These are phyloP conservation scores for Cutaneotrichosporon sp. DNA, from an alignment of 1,284 basidiomycete species.

Conservation along the genomic window DNA sequence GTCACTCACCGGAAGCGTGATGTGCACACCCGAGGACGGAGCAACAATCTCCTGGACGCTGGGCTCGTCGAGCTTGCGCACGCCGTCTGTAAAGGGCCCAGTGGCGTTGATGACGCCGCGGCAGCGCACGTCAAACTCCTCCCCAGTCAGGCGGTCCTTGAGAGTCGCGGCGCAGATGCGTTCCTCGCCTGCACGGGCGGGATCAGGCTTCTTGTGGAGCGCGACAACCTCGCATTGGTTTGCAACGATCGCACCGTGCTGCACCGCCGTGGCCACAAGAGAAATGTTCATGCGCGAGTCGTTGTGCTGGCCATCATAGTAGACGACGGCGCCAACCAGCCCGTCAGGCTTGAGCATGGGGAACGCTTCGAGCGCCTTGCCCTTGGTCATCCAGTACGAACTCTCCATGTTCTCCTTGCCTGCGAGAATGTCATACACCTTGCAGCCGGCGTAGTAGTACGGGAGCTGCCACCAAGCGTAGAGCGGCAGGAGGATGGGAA, in stretches of 20 bases:
- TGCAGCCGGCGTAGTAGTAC: constrained; percentile 93
- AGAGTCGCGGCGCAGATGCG: constrained; percentile 75
- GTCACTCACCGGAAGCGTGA: constrained; percentile 71
- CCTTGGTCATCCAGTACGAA: constrained; percentile 90
- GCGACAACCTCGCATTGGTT: constrained; percentile 87
- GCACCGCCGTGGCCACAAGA: constrained; percentile 88
- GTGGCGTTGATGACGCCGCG: constrained; percentile 97
- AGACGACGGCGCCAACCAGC: constrained; percentile 90
- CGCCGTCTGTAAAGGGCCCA: constrained; percentile 85
- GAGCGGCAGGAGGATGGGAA: constrained; percentile 61
- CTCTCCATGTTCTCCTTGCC: constrained; percentile 96
- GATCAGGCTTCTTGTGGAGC: constrained; percentile 66
- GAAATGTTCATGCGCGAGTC: constrained; percentile 98
- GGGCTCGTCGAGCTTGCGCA: constrained; percentile 84
- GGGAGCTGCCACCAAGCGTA: constrained; percentile 91
- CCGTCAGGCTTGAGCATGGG: constrained; percentile 94
- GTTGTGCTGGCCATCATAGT: constrained; percentile 98
- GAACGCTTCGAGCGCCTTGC: constrained; percentile 71
- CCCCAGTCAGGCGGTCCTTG: constrained; percentile 71
- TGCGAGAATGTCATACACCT: constrained; percentile 93
- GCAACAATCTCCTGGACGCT: constrained; percentile 82
- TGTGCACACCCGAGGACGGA: constrained; percentile 89
- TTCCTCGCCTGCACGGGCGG: constrained; percentile 55
- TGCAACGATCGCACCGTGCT: constrained; percentile 81
- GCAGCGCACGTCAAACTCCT: constrained; percentile 77